These are phyloP conservation scores for Blastomyces emzantsi DNA, from an alignment of 2,329 filamentous ascomycete genomes.

Conservation along the genomic window DNA sequence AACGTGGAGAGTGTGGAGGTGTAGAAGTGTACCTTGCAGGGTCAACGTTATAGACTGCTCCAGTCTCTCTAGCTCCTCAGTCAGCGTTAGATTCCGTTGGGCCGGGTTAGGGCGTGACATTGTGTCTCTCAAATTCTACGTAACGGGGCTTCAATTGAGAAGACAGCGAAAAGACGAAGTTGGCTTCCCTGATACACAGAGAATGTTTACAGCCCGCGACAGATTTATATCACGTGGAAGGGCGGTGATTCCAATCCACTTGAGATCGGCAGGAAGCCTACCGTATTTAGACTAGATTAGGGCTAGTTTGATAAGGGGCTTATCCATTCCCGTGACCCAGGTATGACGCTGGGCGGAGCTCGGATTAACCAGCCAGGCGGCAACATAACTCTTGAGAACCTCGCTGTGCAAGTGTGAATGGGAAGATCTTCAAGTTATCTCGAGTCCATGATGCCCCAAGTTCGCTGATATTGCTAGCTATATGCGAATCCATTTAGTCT, in stretches of 20 bases:
- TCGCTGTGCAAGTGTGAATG: neutral
- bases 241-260: constrained; percentile 1
- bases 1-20: constrained; percentile 15
- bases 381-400: constrained; percentile 2
- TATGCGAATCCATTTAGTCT: neutral
- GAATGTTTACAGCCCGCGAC: neutral
- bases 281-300: neutral
- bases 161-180: neutral
- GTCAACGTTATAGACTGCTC: constrained; percentile 97
- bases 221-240: neutral
- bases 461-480: neutral
- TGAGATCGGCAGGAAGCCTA: neutral
- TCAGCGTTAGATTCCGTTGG: constrained; percentile 61
- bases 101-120: constrained; percentile 46
- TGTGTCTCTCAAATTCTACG: constrained; percentile 6
- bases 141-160: neutral
- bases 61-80: constrained; percentile 89
- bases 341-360: neutral
- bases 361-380: constrained; percentile 6
- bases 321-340: neutral
- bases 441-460: neutral
- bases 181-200: neutral
- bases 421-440: neutral
- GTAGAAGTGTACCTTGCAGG: constrained; percentile 60
- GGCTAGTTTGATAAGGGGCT: neutral